Evolutionary conservation across 805 yeast genomes (phyloP), one percentile per base, ranked within the genome.

Genomic region (Priceomyces medius): DNA sequence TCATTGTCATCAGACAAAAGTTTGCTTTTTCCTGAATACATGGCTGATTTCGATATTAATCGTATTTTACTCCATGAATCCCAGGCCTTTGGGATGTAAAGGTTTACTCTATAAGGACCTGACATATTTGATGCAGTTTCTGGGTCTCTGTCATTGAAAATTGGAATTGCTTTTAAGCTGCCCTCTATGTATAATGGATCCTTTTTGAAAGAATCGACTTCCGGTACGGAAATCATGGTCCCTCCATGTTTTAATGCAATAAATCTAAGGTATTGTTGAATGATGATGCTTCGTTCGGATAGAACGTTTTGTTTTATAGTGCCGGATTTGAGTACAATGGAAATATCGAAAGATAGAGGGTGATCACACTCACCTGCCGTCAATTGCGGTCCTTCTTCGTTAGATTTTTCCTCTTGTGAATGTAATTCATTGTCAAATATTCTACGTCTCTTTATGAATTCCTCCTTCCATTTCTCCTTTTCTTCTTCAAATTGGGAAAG

Each of bases 1-100:
- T 48, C 49, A 7, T 51, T 50, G 13, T 58, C 56, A 20, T 47
- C 47, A 10, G 43, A 32, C 29, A 56, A 32, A 8, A 44, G 14
- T 39, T 44, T 12, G 26, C 42, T 8, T 38, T 46, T 26, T 38
- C 47, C 46, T 21, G 37, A 38, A 38, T 55, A 47, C 19, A 59
- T 40, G 3, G 39, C 43, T 40, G 70, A 45, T 35, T 56, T 53
- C 14, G 64, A 53, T 17, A 59, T 53, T 31, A 71, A 50, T 26
- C 61, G 51, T 20, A 83, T 80, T 48, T 79, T 74, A 16, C 67
- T 66, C 67, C 73, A 64, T 3, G 81, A 59, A 46, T 83, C 88
- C 63, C 73, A 64, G 0, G 76, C 80, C 5, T 44, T 42, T 0
- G 83, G 82, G 2, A 81, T 65, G 16, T 58, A 46, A 21, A 68